A percentile compares a stretch with the other conserved stretches of the same genome.
Evolutionary conservation across 2,329 filamentous ascomycete species (phyloP).

Genomic region (Dactylellina sp.): DNA sequence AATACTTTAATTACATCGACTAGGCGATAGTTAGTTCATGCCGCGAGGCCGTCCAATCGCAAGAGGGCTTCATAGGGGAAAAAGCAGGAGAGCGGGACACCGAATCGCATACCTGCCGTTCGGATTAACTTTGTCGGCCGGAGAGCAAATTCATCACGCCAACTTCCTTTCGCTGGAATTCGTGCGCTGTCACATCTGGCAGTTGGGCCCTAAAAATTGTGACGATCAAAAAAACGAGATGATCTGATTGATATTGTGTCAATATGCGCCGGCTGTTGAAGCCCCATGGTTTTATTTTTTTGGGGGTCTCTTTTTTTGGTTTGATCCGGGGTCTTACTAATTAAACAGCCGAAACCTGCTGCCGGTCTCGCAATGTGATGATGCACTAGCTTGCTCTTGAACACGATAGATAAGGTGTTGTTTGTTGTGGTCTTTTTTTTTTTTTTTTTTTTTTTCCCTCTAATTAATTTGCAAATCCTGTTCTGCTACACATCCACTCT

Average conservation of each 20-base stretch:
- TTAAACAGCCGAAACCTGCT: constrained; percentile 33
- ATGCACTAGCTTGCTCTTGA: too few relatives aligned
- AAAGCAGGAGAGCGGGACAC: constrained; percentile 5
- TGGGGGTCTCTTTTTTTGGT: too few relatives aligned
- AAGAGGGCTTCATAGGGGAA: background rate
- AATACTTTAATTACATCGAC: constrained; percentile 27
- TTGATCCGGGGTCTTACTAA: too few relatives aligned
- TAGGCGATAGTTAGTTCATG: constrained; percentile 17
- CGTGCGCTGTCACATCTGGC: constrained; percentile 5
- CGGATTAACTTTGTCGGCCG: too few relatives aligned
- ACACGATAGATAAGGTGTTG: background rate
- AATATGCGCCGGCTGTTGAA: constrained; percentile 49
- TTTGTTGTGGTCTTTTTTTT: too few relatives aligned
- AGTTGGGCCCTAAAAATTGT: background rate
- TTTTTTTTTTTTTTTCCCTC: background rate
- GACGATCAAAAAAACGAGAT: background rate
- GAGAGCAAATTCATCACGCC: too few relatives aligned
- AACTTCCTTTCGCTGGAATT: background rate
- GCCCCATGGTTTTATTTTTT: background rate
- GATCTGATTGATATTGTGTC: constrained; percentile 48
- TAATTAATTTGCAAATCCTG: background rate
- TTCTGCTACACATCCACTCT: too few relatives aligned
- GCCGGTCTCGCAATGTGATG: constrained; percentile 3
- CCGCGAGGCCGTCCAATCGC: constrained; percentile 16
- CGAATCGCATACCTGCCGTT: too few relatives aligned